These are phyloP conservation scores for Phyllosticta citriasiana DNA, from an alignment of 2,329 filamentous ascomycete genomes.

Conservation along the genomic window DNA sequence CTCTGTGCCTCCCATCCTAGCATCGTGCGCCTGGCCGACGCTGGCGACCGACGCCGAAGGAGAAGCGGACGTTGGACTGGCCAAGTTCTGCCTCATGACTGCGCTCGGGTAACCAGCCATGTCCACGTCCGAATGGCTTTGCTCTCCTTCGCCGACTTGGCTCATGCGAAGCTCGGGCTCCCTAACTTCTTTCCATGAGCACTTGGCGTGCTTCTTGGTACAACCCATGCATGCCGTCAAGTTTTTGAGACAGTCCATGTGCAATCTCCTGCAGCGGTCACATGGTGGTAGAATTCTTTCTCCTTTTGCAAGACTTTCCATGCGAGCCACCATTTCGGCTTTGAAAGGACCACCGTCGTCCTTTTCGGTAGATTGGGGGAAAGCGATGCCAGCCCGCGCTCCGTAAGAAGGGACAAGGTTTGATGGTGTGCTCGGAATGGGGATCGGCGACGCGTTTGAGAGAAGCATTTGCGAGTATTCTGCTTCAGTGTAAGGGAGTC, in stretches of 20 bases:
- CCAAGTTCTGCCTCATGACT: slow-evolving; percentile 4
- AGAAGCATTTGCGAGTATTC: slow-evolving; percentile 33
- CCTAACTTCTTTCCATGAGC: slow-evolving; percentile 72
- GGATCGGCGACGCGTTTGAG: slow-evolving; percentile 34
- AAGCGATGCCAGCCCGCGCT: slow-evolving; percentile 30
- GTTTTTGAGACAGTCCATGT: slow-evolving; percentile 76
- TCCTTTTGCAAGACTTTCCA: slow-evolving; percentile 65
- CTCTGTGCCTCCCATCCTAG: slow-evolving; percentile 3
- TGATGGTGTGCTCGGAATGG: slow-evolving; percentile 46
- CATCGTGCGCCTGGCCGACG: slow-evolving; percentile 1
- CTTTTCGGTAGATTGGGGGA: slow-evolving; percentile 31
- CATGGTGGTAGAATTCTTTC: slow-evolving; percentile 72
- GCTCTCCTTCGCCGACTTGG: neutral
- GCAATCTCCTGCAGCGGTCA: slow-evolving; percentile 69
- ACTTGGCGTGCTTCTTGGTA: slow-evolving; percentile 84
- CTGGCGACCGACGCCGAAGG: slow-evolving; percentile 2
- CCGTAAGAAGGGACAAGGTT: slow-evolving; percentile 38
- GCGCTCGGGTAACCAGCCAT: slow-evolving; percentile 2
- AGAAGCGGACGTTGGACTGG: slow-evolving; percentile 2
- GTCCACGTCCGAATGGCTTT: slow-evolving; percentile 6
- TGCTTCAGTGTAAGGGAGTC: slow-evolving; percentile 16
- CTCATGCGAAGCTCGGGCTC: slow-evolving; percentile 50
- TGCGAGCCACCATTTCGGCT: slow-evolving; percentile 59
- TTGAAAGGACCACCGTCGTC: slow-evolving; percentile 51
- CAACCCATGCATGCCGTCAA: slow-evolving; percentile 78